A percentile compares a stretch with the other conserved stretches of the same genome.
Evolutionary conservation across 169 alveolate species (phyloP).

Genomic region (Cryptosporidium ubiquitum): DNA sequence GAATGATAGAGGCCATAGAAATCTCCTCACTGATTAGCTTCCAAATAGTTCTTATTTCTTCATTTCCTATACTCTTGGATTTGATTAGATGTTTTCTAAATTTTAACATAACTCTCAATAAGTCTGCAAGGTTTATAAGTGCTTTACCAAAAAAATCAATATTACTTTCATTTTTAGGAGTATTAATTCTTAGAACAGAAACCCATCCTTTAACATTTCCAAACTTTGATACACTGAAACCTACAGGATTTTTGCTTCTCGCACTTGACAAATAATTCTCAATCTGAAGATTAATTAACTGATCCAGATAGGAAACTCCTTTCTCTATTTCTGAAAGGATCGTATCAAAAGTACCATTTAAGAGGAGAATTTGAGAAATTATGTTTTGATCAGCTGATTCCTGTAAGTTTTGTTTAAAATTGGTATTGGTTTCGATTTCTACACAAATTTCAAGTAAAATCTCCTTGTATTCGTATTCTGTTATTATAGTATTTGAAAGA

Average conservation of each 20-base stretch:
- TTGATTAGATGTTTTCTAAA: background rate
- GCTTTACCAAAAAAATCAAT: background rate
- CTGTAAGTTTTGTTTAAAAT: background rate
- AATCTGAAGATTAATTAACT: background rate
- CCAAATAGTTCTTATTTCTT: conserved; percentile 8
- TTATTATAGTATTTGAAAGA: background rate
- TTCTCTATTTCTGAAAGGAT: background rate
- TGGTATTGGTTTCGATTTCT: conserved; percentile 32
- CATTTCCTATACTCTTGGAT: background rate
- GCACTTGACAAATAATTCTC: background rate
- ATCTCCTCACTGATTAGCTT: conserved; percentile 11
- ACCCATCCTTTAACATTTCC: conserved; percentile 30
- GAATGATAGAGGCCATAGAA: conserved; percentile 27
- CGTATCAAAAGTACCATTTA: background rate
- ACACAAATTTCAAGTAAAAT: conserved; percentile 4
- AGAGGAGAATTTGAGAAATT: background rate
- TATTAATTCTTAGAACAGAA: conserved; percentile 13
- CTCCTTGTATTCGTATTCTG: conserved; percentile 23
- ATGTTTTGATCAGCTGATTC: background rate
- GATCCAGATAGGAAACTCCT: background rate
- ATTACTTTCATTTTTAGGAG: conserved; percentile 9
- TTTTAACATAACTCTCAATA: conserved; percentile 12
- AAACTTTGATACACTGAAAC: background rate
- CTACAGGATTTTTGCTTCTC: background rate
- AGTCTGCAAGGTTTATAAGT: background rate